Conservation (phyloP, 1,284 basidiomycete species). For the Filobasidium uniguttulatum region DNA sequence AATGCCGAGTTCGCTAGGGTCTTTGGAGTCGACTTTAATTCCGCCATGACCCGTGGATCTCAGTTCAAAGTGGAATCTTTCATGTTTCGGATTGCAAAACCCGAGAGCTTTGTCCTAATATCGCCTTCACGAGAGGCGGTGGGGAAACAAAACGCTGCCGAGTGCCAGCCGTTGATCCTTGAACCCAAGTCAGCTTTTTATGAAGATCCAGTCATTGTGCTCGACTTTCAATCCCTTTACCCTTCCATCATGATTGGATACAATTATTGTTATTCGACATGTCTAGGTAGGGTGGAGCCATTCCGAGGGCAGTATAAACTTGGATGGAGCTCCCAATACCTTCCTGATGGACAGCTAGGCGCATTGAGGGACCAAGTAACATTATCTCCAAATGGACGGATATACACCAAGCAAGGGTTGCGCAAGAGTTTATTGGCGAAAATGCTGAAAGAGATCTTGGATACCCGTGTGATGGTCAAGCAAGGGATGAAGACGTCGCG, state of each 20-base stretch:
- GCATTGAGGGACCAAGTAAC: slow-evolving; percentile 59
- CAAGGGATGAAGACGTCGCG: slow-evolving; percentile 75
- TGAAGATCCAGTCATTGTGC: slow-evolving; percentile 73
- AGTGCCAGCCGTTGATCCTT: slow-evolving; percentile 78
- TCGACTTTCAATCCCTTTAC: slow-evolving; percentile 93
- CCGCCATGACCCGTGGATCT: slow-evolving; percentile 83
- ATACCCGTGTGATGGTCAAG: slow-evolving; percentile 97
- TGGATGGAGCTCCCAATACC: slow-evolving; percentile 58
- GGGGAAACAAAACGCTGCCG: slow-evolving; percentile 89
- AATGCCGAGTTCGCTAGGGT: slow-evolving; percentile 92
- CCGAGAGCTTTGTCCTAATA: slow-evolving; percentile 75
- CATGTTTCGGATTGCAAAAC: slow-evolving; percentile 95
- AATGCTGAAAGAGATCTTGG: slow-evolving; percentile 84
- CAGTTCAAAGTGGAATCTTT: slow-evolving; percentile 99
- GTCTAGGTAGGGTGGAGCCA: slow-evolving; percentile 68
- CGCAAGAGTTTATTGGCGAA: slow-evolving; percentile 73
- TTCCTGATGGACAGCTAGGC: slow-evolving; percentile 55
- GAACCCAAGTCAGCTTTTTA: slow-evolving; percentile 90
- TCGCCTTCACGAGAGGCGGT: slow-evolving; percentile 79
- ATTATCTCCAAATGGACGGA: slow-evolving; percentile 90
- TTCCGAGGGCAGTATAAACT: slow-evolving; percentile 83
- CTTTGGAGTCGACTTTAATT: slow-evolving; percentile 93
- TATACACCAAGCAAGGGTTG: slow-evolving; percentile 77
- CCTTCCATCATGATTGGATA: slow-evolving; percentile 98
- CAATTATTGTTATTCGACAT: slow-evolving; percentile 94